Base-by-base conservation (phyloP, 805 yeast species). In the Zygosaccharomyces gambellarensis region DNA sequence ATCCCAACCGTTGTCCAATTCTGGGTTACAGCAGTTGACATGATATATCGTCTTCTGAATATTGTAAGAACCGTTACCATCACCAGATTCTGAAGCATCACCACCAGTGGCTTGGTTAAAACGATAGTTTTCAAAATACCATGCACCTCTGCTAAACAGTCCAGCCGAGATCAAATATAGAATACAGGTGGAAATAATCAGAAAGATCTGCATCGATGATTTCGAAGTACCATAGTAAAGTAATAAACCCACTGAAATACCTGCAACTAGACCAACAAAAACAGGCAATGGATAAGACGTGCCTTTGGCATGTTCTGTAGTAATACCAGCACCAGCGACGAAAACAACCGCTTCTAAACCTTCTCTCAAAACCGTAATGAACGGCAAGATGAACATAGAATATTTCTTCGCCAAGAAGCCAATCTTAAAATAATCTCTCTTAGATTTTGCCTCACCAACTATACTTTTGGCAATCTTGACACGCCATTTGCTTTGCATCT, bases 401-500 rank as follows among this genome's bases (percentile, higher is more conserved):
- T 92, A 90, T 69, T 87, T 88, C 66, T 81, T 82, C 3, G 83
- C 58, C 59, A 79, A 69, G 63, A 76, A 77, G 27, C 82, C 77
- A 39, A 84, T 27, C 55, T 71, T 77, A 63, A 79, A 81, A 55
- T 79, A 72, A 55, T 78, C 83, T 53, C 70, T 68, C 53, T 68
- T 77, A 11, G 66, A 67, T 41, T 69, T 64, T 47, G 87, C 87
- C 22, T 71, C 63, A 56, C 81, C 83, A 46, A 89, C 71, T 52
- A 90, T 72, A 8, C 97, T 92, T 64, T 73, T 78, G 27, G 97
- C 97, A 65, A 92, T 87, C 74, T 92, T 92, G 58, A 90, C 77
- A 75, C 97, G 82, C 99, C 99, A 92, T 74, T 92, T 92, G 59
- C 82, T 92, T 73, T 89, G 90, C 96, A 90, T 88, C 76, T 90